Base-by-base conservation (phyloP, 345 rosid species). In the Heritiera fomes region DNA sequence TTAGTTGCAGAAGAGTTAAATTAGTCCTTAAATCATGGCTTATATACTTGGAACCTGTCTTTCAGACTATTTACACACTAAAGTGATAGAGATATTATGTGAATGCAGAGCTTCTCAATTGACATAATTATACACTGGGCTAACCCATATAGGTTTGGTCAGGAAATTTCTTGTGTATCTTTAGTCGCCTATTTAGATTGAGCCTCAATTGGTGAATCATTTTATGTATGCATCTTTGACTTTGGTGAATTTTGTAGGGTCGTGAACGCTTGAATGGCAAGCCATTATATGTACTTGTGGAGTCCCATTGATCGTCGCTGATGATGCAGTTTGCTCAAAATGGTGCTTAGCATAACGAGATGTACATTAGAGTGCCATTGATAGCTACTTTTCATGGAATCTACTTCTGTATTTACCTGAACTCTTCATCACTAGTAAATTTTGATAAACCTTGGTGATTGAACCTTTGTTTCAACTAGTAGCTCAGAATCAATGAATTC, bases 281-380 rank as follows among this genome's bases (percentile, higher is more conserved):
- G 82, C 87, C 90, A 47, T 71, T 91, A 30, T 87, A 78, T 38
- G 90, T 91, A 30, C 93, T 91, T 18, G 87, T 90, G 82, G 96
- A 91, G 78, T 88, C 91, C 60, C 87, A 83, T 62, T 90, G 83
- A 89, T 17, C 34, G 28, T 34, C 2, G 15, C 50, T 12, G 76
- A 55, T 71, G 61, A 50, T 30, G 8, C 75, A 52, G 28, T 50
- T 32, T 52, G 60, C 45, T 20, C 8, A 15, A 40, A 10, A 41
- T 9, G 78, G 78, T 56, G 66, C 73, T 41, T 41, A 74, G 75
- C 68, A 56, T 58, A 49, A 61, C 40, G 8, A 74, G 55, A 73
- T 75, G 85, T 81, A 80, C 78, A 72, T 75, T 80, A 58, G 81
- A 78, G 85, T 75, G 68, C 76, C 73, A 68, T 79, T 59, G 20